Evolutionary conservation across 805 yeast genomes (phyloP).

Genomic region (Schwanniomyces polymorphus): DNA sequence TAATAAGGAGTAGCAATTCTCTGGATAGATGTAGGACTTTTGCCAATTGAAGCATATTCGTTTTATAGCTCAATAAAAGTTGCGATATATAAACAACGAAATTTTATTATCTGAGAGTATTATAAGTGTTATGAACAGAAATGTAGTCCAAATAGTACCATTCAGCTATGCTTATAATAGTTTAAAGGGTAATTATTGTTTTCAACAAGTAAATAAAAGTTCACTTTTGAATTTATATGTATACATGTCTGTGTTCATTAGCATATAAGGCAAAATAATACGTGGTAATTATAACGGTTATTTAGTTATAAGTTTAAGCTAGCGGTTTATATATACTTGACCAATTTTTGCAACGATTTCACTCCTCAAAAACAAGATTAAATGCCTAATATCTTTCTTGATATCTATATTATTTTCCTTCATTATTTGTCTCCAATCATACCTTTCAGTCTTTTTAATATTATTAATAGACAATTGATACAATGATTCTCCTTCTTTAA

Average conservation of each 20-base stretch:
- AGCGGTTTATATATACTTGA: slow-evolving; percentile 27
- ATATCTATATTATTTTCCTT: slow-evolving; percentile 11
- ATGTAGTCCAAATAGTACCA: too few species aligned
- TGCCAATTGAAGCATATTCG: too few species aligned
- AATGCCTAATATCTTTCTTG: slow-evolving; percentile 24
- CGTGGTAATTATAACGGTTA: background rate
- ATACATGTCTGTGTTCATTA: too few species aligned
- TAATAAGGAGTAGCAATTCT: background rate
- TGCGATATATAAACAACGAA: too few species aligned
- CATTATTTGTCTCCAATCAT: slow-evolving; percentile 39
- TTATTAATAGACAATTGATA: slow-evolving; percentile 29
- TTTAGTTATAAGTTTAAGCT: background rate
- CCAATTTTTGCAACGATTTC: slow-evolving; percentile 34
- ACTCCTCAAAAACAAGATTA: slow-evolving; percentile 28
- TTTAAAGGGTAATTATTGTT: too few species aligned
- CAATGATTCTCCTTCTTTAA: slow-evolving; percentile 27
- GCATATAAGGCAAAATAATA: too few species aligned
- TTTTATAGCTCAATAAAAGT: too few species aligned
- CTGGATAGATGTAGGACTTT: background rate
- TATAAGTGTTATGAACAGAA: too few species aligned
- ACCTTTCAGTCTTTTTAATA: slow-evolving; percentile 12
- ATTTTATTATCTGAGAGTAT: too few species aligned
- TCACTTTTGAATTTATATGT: too few species aligned
- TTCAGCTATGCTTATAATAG: too few species aligned
- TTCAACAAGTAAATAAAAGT: too few species aligned